These are phyloP conservation scores for Xylariaceae sp. DNA, from an alignment of 2,329 filamentous ascomycete genomes.

Conservation along the genomic window DNA sequence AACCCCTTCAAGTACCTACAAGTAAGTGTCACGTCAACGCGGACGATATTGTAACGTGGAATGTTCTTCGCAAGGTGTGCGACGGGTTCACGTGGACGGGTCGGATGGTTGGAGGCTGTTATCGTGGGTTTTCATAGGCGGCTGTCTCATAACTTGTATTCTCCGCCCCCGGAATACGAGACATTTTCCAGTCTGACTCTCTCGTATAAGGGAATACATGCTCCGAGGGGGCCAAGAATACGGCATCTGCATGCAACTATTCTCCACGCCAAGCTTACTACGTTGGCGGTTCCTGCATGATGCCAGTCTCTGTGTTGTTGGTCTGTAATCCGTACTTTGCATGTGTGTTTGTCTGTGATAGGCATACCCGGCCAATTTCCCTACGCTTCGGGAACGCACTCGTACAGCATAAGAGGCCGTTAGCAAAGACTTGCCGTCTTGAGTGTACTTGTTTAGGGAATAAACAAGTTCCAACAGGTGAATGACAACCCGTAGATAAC, in stretches of 20 bases:
- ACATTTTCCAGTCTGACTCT: slow-evolving; percentile 3
- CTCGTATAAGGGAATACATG: not conserved
- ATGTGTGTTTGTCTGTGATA: not conserved
- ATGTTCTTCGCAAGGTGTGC: not conserved
- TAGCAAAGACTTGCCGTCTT: too few relatives aligned
- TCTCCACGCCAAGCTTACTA: slow-evolving; percentile 16
- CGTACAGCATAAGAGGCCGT: not conserved
- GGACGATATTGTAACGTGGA: not conserved
- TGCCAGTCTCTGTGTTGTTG: not conserved
- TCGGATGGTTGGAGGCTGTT: not conserved
- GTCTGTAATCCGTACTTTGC: not conserved
- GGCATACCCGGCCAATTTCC: not conserved
- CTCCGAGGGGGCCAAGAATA: slow-evolving; percentile 9
- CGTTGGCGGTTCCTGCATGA: slow-evolving; percentile 11
- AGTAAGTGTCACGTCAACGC: slow-evolving; percentile 1
- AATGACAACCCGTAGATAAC: too few relatives aligned
- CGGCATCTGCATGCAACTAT: slow-evolving; percentile 13
- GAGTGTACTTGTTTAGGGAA: too few relatives aligned
- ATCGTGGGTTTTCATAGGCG: not conserved
- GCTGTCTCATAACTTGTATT: not conserved
- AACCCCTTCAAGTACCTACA: not conserved
- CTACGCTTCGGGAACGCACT: not conserved
- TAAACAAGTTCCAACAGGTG: too few relatives aligned
- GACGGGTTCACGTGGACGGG: slow-evolving; percentile 6
- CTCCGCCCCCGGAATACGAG: slow-evolving; percentile 17